phyloP scores from a whole-genome alignment of 2,329 filamentous ascomycete species.

The Erysiphe neolycopersici region DNA sequence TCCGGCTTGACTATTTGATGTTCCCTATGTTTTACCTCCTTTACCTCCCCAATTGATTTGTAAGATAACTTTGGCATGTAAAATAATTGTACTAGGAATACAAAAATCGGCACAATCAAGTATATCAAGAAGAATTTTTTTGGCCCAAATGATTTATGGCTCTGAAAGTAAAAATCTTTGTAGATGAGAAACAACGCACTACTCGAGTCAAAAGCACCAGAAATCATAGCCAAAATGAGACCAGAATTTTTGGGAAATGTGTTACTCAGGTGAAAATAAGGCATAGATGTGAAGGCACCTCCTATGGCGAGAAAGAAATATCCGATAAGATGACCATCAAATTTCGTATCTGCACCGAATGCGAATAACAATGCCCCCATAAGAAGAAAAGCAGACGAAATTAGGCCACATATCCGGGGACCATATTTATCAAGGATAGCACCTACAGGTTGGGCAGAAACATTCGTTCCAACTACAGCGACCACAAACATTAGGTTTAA shows the following conservation, averaged over 20 bases:
- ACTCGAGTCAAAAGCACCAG: constrained; percentile 61
- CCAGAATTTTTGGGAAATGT: constrained; percentile 54
- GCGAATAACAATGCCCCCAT: constrained; percentile 48
- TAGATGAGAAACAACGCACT: constrained; percentile 55
- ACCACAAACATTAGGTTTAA: constrained; percentile 86
- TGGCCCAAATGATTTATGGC: constrained; percentile 28
- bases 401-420: constrained; percentile 46
- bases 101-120: constrained; percentile 39
- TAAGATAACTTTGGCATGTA: constrained; percentile 53
- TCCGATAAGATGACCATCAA: constrained; percentile 50
- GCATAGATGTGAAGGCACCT: constrained; percentile 59
- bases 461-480: constrained; percentile 67
- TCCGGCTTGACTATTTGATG: constrained; percentile 17
- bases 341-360: constrained; percentile 32
- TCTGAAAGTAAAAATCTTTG: constrained; percentile 39
- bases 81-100: constrained; percentile 37
- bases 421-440: constrained; percentile 64
- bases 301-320: constrained; percentile 55
- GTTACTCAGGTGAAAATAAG: constrained; percentile 64
- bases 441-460: constrained; percentile 62
- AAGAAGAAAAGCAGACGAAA: constrained; percentile 41
- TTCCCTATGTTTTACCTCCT: constrained; percentile 28
- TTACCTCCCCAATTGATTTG: constrained; percentile 63
- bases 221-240: constrained; percentile 53
- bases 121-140: constrained; percentile 47